Evolutionary conservation across 2,329 filamentous ascomycete species (phyloP).

Genomic region (Penicillium psychrosexuale): DNA sequence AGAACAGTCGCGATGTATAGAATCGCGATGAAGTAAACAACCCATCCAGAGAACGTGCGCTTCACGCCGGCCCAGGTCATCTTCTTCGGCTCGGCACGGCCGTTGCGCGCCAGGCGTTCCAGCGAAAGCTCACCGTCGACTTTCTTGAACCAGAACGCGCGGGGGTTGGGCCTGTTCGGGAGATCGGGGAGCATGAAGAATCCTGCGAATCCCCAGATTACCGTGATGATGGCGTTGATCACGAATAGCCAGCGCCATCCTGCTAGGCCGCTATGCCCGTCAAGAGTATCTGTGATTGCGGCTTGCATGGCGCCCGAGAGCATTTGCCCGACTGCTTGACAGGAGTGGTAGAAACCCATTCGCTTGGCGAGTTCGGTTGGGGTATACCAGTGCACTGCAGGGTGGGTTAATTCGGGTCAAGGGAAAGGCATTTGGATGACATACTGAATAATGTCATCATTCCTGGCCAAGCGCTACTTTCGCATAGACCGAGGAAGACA

Average conservation of each 20-base stretch:
- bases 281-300: conserved; percentile 32
- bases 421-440: neutral
- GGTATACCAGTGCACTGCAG: conserved; percentile 38
- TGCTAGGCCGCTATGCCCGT: conserved; percentile 29
- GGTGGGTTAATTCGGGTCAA: neutral
- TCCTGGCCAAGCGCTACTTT: conserved; percentile 31
- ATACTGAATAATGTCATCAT: conserved; percentile 33
- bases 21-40: conserved; percentile 47
- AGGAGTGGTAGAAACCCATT: conserved; percentile 33
- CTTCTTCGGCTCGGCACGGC: conserved; percentile 46
- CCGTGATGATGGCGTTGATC: conserved; percentile 39
- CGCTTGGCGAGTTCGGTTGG: conserved; percentile 36
- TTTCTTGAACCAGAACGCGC: conserved; percentile 44
- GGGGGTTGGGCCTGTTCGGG: conserved; percentile 33
- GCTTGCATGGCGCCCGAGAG: conserved; percentile 32
- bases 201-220: conserved; percentile 35
- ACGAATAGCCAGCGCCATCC: conserved; percentile 41
- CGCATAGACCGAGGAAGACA: conserved; percentile 31
- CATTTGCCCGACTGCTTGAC: conserved; percentile 32
- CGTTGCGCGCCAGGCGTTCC: conserved; percentile 44
- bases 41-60: conserved; percentile 46
- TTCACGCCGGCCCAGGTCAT: conserved; percentile 46
- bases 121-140: conserved; percentile 45
- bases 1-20: conserved; percentile 49
- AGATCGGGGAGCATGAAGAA: conserved; percentile 41